Evolutionary conservation across 139 green algal genomes (phyloP), one percentile per base, ranked within the genome.

Genomic region (Chlorella sp.): DNA sequence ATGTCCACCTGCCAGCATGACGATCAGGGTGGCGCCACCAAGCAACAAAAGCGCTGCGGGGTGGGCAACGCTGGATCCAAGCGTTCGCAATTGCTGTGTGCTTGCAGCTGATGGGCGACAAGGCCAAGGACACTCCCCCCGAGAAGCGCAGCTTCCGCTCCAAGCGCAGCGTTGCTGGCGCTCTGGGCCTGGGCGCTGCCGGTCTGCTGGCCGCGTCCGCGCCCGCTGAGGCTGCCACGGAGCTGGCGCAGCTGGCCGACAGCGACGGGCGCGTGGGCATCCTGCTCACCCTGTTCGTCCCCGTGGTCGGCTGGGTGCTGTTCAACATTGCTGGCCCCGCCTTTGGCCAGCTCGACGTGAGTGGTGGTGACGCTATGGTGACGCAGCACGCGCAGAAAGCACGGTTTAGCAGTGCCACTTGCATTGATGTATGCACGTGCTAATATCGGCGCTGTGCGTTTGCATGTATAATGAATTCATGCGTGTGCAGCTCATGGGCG

Each of bases 201-300:
- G 76, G 84, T 24, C 71, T 82, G 24, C 65, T 77, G 62, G n/a
- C n/a, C n/a, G 66, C 91, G 69, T 50, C 83, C 30, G 81, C 42
- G 10, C 42, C 42, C 23, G 74, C 74, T 32, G 74, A 80, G 62
- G 74, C 74, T 20, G 68, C 69, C 5, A 80, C 74, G n/a, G 86
- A 96, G 80, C 49, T 94, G 26, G 75, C 77, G 5, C 76, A 89
- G 61, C 73, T 95, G 29, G 90, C 90, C 27, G 81, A 69, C 33
- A 66, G 75, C 35, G 81, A 91, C 82, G 80, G 82, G 85, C 78
- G 89, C 55, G 29, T 84, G 0, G 70, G 67, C 35, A 79, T 75
- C 77, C 55, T 64, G 22, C 14, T 4, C 55, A 64, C 55, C 4
- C 55, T 64, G 55, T 30, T 64, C 4, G 22, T 64, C 14, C 55